A percentile compares a stretch with the other conserved stretches of the same genome.
phyloP scores from a whole-genome alignment of 208 protist species.

The Trypanosoma cruzi region DNA sequence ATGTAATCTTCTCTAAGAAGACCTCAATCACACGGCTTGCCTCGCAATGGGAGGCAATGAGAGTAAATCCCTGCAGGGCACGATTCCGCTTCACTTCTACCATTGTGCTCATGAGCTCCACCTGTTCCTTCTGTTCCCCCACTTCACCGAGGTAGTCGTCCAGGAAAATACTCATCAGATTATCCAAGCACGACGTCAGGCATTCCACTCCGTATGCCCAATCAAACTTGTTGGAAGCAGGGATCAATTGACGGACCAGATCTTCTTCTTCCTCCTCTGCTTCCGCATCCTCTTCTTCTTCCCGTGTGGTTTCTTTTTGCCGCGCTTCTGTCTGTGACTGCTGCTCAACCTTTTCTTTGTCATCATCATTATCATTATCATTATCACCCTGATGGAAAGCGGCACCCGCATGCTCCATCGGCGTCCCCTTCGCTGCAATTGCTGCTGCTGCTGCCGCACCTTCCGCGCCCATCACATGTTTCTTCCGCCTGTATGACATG shows the following conservation, averaged over 20 bases:
- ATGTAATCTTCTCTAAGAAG: slow-evolving; percentile 82
- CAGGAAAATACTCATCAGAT: slow-evolving; percentile 83
- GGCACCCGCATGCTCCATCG: neutral
- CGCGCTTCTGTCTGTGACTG: neutral
- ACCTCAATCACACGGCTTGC: slow-evolving; percentile 67
- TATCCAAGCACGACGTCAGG: slow-evolving; percentile 67
- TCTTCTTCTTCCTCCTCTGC: slow-evolving; percentile 37
- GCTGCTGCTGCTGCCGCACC: slow-evolving; percentile 6
- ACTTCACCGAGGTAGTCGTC: slow-evolving; percentile 93
- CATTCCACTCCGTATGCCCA: slow-evolving; percentile 68
- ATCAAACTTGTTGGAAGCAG: slow-evolving; percentile 48
- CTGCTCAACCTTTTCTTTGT: neutral
- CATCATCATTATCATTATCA: slow-evolving; percentile 3
- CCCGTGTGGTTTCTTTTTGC: slow-evolving; percentile 6
- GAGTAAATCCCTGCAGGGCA: slow-evolving; percentile 83
- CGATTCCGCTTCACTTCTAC: slow-evolving; percentile 88
- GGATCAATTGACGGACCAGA: slow-evolving; percentile 47
- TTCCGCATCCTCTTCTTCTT: slow-evolving; percentile 4
- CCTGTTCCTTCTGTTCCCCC: slow-evolving; percentile 88
- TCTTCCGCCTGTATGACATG: slow-evolving; percentile 20
- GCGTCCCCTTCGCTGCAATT: neutral
- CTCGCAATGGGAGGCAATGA: slow-evolving; percentile 78
- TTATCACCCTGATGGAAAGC: neutral
- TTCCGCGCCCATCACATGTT: neutral
- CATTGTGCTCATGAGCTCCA: slow-evolving; percentile 93